A percentile compares a stretch with the other conserved stretches of the same genome.
phyloP scores from a whole-genome alignment of 805 yeast genomes.

The Yamadazyma laniorum region DNA sequence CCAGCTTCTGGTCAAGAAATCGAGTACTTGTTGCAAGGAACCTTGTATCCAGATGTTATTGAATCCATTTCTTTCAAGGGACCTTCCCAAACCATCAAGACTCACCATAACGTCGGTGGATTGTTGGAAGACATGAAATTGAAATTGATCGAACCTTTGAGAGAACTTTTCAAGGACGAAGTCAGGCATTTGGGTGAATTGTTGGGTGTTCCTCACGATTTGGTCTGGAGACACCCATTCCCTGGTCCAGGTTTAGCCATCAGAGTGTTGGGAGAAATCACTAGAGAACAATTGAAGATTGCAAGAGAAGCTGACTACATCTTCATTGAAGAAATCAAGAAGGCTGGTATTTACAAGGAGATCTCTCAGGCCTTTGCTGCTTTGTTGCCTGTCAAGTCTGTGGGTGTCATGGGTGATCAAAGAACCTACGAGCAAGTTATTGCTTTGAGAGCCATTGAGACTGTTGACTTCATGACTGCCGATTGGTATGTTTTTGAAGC shows the following conservation, averaged over 20 bases:
- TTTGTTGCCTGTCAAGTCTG: constrained; percentile 94
- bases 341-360: constrained; percentile 87
- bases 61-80: constrained; percentile 99
- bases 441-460: constrained; percentile 97
- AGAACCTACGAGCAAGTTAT: constrained; percentile 99
- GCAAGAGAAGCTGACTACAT: constrained; percentile 97
- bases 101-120: constrained; percentile 99
- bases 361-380: constrained; percentile 98
- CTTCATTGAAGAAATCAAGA: constrained; percentile 92
- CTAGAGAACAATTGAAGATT: constrained; percentile 87
- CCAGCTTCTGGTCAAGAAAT: constrained; percentile 88
- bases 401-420: constrained; percentile 99
- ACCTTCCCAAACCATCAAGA: constrained; percentile 98
- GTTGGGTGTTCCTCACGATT: constrained; percentile 91
- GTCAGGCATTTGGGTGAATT: constrained; percentile 95
- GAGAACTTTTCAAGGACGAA: constrained; percentile 98
- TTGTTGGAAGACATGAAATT: constrained; percentile 96
- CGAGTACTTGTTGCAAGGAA: constrained; percentile 93
- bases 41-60: constrained; percentile 96
- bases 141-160: constrained; percentile 95
- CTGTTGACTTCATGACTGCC: constrained; percentile 98
- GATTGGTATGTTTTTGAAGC: constrained; percentile 98
- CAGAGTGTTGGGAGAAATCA: constrained; percentile 96
- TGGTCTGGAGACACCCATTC: constrained; percentile 99
- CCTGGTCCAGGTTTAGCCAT: constrained; percentile 99